A percentile compares a stretch with the other conserved stretches of the same genome.
Evolutionary conservation across 1,284 basidiomycete genomes (phyloP).

Genomic region (Sporisorium graminicola): DNA sequence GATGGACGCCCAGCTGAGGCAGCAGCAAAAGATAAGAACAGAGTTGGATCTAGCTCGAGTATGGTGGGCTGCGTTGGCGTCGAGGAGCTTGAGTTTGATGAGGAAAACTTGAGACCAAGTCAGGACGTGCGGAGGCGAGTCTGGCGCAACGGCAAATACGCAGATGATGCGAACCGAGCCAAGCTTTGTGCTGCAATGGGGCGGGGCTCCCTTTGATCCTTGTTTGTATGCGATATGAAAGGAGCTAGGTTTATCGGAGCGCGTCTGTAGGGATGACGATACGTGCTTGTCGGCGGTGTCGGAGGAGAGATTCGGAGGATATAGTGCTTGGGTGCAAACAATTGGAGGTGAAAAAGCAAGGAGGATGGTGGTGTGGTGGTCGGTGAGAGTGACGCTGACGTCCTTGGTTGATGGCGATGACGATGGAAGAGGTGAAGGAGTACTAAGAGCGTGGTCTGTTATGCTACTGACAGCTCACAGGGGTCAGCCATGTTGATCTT

Average conservation of each 20-base stretch:
- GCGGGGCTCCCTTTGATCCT: constrained; percentile 1
- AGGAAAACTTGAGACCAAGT: not conserved
- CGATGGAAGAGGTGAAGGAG: not conserved
- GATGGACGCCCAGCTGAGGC: not conserved
- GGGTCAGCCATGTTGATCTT: not conserved
- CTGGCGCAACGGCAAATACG: not conserved
- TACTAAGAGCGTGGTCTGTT: not conserved
- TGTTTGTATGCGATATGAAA: constrained; percentile 5
- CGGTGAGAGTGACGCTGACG: not conserved
- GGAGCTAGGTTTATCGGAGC: not conserved
- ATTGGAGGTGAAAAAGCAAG: not conserved
- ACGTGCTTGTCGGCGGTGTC: not conserved
- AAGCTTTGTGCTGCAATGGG: not conserved
- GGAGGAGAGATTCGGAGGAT: not conserved
- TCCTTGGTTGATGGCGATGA: not conserved
- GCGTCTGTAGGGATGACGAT: not conserved
- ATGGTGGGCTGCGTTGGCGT: not conserved
- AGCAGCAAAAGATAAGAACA: constrained; percentile 2
- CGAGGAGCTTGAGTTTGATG: constrained; percentile 7
- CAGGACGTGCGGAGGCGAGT: not conserved
- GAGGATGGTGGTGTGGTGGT: not conserved
- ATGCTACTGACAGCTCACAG: not conserved
- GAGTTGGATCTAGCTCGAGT: not conserved
- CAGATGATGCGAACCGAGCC: not conserved
- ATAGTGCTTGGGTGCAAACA: not conserved